Base-by-base conservation (phyloP, 345 rosid species). In the Salix purpurea region DNA sequence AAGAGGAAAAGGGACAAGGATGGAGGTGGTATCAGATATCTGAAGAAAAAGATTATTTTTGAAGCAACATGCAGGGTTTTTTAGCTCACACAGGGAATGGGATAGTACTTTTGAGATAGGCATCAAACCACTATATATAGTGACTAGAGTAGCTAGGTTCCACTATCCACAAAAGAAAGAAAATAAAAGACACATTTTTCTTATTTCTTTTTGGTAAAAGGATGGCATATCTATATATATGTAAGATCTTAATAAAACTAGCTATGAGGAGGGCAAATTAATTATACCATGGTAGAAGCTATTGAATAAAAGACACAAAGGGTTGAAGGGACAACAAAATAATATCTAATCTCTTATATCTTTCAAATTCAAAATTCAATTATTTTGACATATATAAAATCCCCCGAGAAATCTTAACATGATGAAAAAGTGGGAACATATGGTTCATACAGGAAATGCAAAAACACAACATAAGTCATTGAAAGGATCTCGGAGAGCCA, bases 31-130 rank as follows among this genome's bases (percentile, higher is more conserved):
- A 24, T 21, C 18, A 44, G 18, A 19, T n/a, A 6, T 7, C 1
- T 16, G 18, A 5, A 16, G 56, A 50, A 34, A 18, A 74, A 34
- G 15, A 15, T 10, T 19, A 39, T 18, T 48, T 52, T 76, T 58
- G 21, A 39, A 40, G 16, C 16, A 44, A 18, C 14, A 30, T 7
- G 48, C 12, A 19, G 10, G 15, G 4, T 28, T 69, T 46, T 16
- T 26, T 1, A 40, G 26, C 1, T 70, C 23, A 32, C 39, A 24
- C 13, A 37, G 30, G 68, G 2, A 39, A 73, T 42, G 42, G 34
- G 18, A 44, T 68, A 62, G 14, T 42, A 67, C 18, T 44, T 24
- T 46, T 28, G 14, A 77, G 84, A 86, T 79, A 73, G 79, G 82
- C 52, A 77, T 54, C 54, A 72, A 46, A 19, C 74, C 77, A 83